phyloP scores from a whole-genome alignment of 768 basidiomycete genomes.

The Tubosaeta sp. region DNA sequence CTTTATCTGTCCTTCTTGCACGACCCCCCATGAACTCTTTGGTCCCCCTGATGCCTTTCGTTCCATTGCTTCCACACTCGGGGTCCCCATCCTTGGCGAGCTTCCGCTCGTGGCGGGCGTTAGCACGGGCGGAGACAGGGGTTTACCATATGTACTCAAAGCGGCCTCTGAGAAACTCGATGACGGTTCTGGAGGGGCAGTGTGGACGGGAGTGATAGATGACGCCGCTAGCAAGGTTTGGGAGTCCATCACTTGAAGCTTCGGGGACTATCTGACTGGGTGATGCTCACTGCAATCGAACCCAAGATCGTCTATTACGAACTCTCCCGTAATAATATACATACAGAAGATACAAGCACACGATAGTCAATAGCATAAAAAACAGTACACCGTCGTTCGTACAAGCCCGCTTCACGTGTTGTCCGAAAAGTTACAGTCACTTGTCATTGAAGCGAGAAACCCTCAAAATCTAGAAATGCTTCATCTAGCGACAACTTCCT shows the following conservation, averaged over 20 bases:
- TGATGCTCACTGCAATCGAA: too few relatives aligned
- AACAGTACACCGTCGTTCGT: neutral
- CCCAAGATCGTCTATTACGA: too few relatives aligned
- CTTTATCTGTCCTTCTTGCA: constrained; percentile 74
- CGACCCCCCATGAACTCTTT: constrained; percentile 58
- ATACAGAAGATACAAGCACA: neutral
- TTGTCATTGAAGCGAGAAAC: constrained; percentile 38
- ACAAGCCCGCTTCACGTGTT: neutral
- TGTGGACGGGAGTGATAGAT: constrained; percentile 33
- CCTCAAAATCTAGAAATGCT: constrained; percentile 71
- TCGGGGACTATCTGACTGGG: neutral
- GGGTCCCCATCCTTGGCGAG: constrained; percentile 67
- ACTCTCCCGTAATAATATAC: neutral
- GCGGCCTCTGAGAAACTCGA: constrained; percentile 10
- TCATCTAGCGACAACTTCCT: constrained; percentile 75
- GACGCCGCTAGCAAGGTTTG: constrained; percentile 29
- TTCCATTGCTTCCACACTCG: constrained; percentile 51
- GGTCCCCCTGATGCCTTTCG: constrained; percentile 67
- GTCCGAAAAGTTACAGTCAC: neutral
- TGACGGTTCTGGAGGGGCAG: constrained; percentile 26
- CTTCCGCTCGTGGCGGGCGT: constrained; percentile 77
- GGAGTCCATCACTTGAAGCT: constrained; percentile 16
- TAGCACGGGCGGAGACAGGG: constrained; percentile 67
- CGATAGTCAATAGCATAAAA: neutral
- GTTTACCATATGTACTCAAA: constrained; percentile 48